Base-by-base conservation (phyloP, 1,284 basidiomycete species). In the Earliella scabrosa region DNA sequence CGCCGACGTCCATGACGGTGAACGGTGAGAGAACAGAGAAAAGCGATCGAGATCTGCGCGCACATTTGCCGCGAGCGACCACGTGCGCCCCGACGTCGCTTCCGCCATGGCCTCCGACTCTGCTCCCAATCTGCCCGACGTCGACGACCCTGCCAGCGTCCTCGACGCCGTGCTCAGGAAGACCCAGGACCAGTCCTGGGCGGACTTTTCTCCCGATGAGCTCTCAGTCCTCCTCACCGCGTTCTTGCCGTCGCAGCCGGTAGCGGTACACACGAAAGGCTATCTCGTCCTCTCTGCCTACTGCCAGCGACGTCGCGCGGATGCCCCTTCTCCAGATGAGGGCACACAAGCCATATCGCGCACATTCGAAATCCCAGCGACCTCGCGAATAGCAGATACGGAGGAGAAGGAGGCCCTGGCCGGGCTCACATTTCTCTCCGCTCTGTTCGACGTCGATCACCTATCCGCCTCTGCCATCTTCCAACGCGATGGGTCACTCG, bases 361-460 rank as follows among this genome's bases (percentile, higher is more conserved):
- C 43, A 65, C 75, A 11, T 83, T 91, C 59, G 73, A 77, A 20
- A 77, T 81, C 27, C 64, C 74, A 0, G 69, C 87, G 29, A 56
- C 77, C 2, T 70, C 74, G 29, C 75, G 75, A 45, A 73, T 91
- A 11, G 75, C 80, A 36, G 85, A 87, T 47, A 79, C 80, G 4
- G 75, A 78, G 34, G 85, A 88, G 66, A 62, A 67, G 45, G 74
- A 74, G 27, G 70, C 83, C 24, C 70, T 86, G 18, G 73, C 73
- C 13, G 83, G 82, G 6, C 72, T 89, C 35, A 81, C 82, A 0
- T 86, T 92, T 66, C 76, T 93, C 43, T 75, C 80, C 13, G 88
- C 88, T 0, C 73, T 94, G 24, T 90, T 93, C 65, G 89, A 92
- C 68, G 84, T 93, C 34, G 89, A 92, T 63, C 82, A 85, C 71